A percentile compares a stretch with the other conserved stretches of the same genome.
Evolutionary conservation across 116 monocot species (phyloP).

Genomic region (Iris pallida): DNA sequence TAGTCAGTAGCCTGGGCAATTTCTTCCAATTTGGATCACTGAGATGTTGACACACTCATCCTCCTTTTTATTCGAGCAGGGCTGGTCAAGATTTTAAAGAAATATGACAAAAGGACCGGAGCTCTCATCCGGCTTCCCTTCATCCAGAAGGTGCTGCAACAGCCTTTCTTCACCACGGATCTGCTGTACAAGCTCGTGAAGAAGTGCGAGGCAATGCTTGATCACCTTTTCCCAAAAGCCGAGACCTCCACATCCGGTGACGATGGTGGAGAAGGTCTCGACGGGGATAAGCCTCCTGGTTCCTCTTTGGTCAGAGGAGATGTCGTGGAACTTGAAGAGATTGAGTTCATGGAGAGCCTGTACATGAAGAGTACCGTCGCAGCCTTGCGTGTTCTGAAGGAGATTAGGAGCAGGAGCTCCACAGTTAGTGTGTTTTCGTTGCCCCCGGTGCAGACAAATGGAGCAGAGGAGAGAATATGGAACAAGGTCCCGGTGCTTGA

Average conservation of each 20-base stretch:
- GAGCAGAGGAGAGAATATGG: slow-evolving; percentile 40
- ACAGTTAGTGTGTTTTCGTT: slow-evolving; percentile 76
- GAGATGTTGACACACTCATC: not conserved
- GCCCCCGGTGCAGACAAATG: slow-evolving; percentile 53
- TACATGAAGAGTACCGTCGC: slow-evolving; percentile 77
- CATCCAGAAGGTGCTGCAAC: slow-evolving; percentile 77
- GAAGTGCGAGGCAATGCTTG: slow-evolving; percentile 76
- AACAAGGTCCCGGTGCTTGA: slow-evolving; percentile 39
- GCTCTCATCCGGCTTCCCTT: slow-evolving; percentile 77
- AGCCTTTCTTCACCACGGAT: slow-evolving; percentile 95
- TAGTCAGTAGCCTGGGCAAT: too few relatives aligned
- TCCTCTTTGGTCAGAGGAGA: slow-evolving; percentile 18
- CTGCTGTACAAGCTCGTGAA: slow-evolving; percentile 70
- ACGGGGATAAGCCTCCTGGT: not conserved
- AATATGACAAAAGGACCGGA: slow-evolving; percentile 94
- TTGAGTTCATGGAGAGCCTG: slow-evolving; percentile 74
- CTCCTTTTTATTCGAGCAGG: slow-evolving; percentile 26
- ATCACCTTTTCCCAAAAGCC: slow-evolving; percentile 33
- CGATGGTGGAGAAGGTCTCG: not conserved
- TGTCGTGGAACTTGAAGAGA: slow-evolving; percentile 64
- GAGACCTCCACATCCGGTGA: slow-evolving; percentile 14
- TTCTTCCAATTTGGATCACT: too few relatives aligned
- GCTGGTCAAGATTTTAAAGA: slow-evolving; percentile 84
- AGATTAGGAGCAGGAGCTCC: slow-evolving; percentile 70
- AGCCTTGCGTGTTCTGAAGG: slow-evolving; percentile 57